Base-by-base conservation (phyloP, 257 asterid species). In the Plantago elongata region DNA sequence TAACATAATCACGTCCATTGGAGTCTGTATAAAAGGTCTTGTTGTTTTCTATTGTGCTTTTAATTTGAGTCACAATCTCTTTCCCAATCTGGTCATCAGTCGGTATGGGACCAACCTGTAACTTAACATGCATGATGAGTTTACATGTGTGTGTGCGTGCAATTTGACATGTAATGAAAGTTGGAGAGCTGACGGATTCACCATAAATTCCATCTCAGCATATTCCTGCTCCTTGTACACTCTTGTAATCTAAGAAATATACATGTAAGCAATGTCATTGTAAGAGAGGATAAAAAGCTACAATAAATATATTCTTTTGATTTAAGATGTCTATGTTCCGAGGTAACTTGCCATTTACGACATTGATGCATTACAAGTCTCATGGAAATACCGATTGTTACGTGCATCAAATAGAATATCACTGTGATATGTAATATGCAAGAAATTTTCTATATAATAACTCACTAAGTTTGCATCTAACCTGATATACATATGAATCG, bases 31-130 rank as follows among this genome's bases (percentile, higher is more conserved):
- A 93, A 69, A 87, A 93, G 43, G 80, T 83, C 75, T 78, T 83
- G 69, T 80, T 83, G 88, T 73, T 93, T 62, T 71, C 76, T 67
- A 86, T 78, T 43, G 71, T 69, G 45, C 95, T 76, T 68, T 74
- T 84, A 67, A 93, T 77, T 76, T 82, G 77, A 54, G 96, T 66
- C 63, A 87, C 85, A 57, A 89, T 61, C 87, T 93, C 99, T 79
- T 89, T 93, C 58, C 97, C 97, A 18, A 76, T 62, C 56, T 83
- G 81, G 71, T 87, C 87, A 51, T 87, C 88, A 75, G 79, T 77
- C 12, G 97, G 97, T 81, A 93, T 81, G 40, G 97, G 99, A 60
- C 99, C 99, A 64, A 89, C 87, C 98, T 91, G 82, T 47, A 66
- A 67, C 66, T 62, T 63, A 54, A 45, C 67, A 69, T 40, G 62